Conservation (phyloP, 495 filamentous ascomycete species). For the Podospora bellae-mahoneyi region DNA sequence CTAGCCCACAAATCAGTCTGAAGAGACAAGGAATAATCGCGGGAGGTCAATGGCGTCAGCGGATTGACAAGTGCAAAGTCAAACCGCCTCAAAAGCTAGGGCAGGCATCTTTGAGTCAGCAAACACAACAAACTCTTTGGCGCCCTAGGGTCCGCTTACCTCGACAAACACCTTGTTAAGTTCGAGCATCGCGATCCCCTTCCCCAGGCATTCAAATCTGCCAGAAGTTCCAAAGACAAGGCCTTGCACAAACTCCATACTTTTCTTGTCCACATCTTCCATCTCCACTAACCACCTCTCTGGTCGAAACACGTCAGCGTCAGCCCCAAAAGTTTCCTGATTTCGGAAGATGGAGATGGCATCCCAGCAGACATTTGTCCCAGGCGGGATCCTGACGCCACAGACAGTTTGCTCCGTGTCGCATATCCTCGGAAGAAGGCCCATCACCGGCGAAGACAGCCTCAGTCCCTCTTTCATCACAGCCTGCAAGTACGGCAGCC, state of each 20-base stretch:
- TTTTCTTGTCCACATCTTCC: conserved; percentile 20
- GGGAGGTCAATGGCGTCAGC: conserved; percentile 31
- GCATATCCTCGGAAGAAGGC: conserved; percentile 48
- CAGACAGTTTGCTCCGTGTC: conserved; percentile 47
- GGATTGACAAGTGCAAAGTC: conserved; percentile 47
- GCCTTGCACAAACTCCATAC: conserved; percentile 35
- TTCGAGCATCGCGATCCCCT: conserved; percentile 39
- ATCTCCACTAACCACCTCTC: conserved; percentile 49
- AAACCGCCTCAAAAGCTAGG: conserved; percentile 35
- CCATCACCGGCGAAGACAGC: conserved; percentile 38
- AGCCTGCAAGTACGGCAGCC: conserved; percentile 46
- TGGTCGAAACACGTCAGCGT: conserved; percentile 46
- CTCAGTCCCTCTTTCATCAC: conserved; percentile 51
- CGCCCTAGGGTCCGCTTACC: conserved; percentile 31
- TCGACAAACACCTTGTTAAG: conserved; percentile 53
- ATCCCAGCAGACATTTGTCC: conserved; percentile 52
- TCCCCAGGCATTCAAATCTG: conserved; percentile 39
- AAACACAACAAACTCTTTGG: not conserved
- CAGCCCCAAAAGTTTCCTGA: conserved; percentile 35
- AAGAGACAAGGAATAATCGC: conserved; percentile 11
- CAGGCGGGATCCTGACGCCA: conserved; percentile 42
- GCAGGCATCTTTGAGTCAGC: not conserved
- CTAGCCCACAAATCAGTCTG: conserved; percentile 16
- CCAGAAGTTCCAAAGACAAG: conserved; percentile 31
- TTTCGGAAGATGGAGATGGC: conserved; percentile 29